Conservation (phyloP, 2,329 filamentous ascomycete genomes). For the Corynespora cassiicola region DNA sequence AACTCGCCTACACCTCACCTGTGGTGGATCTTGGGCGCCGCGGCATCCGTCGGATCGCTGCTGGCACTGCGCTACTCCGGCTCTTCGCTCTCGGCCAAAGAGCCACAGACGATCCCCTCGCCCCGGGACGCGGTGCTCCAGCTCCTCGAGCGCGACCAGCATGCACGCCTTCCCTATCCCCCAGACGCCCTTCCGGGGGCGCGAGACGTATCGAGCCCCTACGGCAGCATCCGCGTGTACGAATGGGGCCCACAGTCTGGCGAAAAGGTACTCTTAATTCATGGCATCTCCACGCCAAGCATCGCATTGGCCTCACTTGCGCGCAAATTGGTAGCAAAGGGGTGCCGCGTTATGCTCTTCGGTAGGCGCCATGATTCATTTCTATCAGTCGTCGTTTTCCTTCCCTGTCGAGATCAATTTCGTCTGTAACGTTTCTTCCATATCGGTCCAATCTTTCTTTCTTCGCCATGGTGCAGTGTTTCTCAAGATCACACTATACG, state of each 20-base stretch:
- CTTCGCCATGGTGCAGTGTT: no score
- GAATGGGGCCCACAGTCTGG: slow-evolving; percentile 80
- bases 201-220: slow-evolving; percentile 72
- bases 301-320: slow-evolving; percentile 72
- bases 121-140: slow-evolving; percentile 35
- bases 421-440: background rate
- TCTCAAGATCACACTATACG: no score
- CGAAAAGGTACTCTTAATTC: slow-evolving; percentile 75
- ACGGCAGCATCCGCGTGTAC: slow-evolving; percentile 75
- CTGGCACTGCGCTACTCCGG: slow-evolving; percentile 28
- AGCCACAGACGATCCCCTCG: slow-evolving; percentile 27
- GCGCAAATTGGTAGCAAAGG: slow-evolving; percentile 66
- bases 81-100: slow-evolving; percentile 20
- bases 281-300: slow-evolving; percentile 82
- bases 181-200: slow-evolving; percentile 72
- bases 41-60: slow-evolving; percentile 33
- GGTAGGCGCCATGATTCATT: slow-evolving; percentile 50
- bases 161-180: slow-evolving; percentile 62
- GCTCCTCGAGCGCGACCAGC: slow-evolving; percentile 27
- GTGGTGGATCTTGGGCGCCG: slow-evolving; percentile 27
- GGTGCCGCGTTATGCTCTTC: slow-evolving; percentile 81
- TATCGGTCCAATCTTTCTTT: no score
- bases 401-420: background rate
- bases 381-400: slow-evolving; percentile 4
- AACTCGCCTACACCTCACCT: slow-evolving; percentile 23